phyloP scores from a whole-genome alignment of 2,329 filamentous ascomycete genomes.

The Lasiodiplodia citricola region DNA sequence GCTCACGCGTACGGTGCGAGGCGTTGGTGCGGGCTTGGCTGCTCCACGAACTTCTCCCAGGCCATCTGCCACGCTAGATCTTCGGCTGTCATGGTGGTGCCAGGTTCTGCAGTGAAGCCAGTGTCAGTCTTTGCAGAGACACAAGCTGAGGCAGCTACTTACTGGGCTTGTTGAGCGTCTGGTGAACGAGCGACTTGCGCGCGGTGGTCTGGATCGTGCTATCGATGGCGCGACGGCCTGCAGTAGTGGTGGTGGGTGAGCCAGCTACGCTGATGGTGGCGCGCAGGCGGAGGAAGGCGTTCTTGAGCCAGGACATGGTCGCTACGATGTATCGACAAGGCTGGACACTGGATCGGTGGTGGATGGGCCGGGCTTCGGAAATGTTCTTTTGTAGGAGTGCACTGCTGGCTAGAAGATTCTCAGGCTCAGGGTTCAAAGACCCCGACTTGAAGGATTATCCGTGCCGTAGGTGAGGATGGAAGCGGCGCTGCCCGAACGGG shows the following conservation, averaged over 20 bases:
- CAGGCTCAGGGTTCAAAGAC: neutral
- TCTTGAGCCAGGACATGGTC: constrained; percentile 15
- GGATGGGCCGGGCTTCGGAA: neutral
- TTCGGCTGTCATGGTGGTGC: neutral
- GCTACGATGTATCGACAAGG: neutral
- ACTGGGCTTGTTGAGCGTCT: constrained; percentile 1
- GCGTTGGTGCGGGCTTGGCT: constrained; percentile 22
- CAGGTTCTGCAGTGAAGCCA: neutral
- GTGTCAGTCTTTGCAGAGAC: neutral
- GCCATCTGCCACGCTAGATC: constrained; percentile 1
- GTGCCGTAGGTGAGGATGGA: neutral
- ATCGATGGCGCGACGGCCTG: neutral
- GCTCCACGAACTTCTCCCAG: constrained; percentile 13
- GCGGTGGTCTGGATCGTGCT: constrained; percentile 4
- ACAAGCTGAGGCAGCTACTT: neutral
- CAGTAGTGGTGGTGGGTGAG: neutral
- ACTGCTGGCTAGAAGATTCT: neutral
- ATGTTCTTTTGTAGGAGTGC: neutral
- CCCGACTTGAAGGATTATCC: neutral
- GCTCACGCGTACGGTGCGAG: constrained; percentile 22
- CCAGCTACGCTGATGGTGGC: neutral
- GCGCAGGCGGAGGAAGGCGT: constrained; percentile 1
- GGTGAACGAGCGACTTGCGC: neutral
- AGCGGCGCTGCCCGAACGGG: neutral
- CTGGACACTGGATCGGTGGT: neutral